Percentiles rank a stretch among this genome's conserved stretches.
These are phyloP conservation scores for Escallonia herrerae DNA, from an alignment of 129 eudicot genomes.

Conservation along the genomic window DNA sequence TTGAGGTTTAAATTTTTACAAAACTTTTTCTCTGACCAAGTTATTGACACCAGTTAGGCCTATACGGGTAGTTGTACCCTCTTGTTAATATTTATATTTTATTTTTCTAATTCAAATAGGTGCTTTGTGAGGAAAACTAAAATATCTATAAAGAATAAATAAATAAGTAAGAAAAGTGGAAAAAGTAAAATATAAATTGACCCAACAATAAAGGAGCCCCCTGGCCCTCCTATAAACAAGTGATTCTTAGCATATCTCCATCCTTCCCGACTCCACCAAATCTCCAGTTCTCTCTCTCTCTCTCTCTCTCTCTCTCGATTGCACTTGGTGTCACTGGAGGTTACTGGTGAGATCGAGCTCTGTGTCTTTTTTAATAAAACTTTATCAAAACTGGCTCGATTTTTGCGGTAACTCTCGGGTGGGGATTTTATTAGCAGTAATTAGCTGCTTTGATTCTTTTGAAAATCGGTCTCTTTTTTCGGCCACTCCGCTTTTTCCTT, in stretches of 20 bases:
- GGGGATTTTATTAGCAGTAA: not conserved
- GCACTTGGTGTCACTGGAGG: not conserved
- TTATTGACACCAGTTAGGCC: no score
- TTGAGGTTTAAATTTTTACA: no score
- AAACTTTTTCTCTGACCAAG: no score
- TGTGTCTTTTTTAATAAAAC: not conserved
- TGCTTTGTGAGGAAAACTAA: not conserved
- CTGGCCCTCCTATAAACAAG: constrained; percentile 3
- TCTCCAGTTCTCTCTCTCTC: constrained; percentile 1
- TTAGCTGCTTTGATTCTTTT: no score
- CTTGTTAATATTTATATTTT: not conserved
- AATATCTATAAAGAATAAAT: not conserved
- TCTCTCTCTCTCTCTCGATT: not conserved
- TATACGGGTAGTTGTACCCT: not conserved
- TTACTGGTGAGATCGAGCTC: not conserved
- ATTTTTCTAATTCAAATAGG: not conserved
- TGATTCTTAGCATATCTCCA: not conserved
- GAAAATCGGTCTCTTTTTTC: no score
- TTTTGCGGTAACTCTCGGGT: not conserved
- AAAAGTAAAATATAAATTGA: not conserved
- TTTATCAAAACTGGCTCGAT: not conserved
- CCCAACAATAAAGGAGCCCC: not conserved
- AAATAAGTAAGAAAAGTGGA: not conserved
- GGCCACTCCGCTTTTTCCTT: not conserved
- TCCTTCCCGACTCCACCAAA: not conserved